Conservation (phyloP, 163 green algal species). For the Scenedesmus sp. region DNA sequence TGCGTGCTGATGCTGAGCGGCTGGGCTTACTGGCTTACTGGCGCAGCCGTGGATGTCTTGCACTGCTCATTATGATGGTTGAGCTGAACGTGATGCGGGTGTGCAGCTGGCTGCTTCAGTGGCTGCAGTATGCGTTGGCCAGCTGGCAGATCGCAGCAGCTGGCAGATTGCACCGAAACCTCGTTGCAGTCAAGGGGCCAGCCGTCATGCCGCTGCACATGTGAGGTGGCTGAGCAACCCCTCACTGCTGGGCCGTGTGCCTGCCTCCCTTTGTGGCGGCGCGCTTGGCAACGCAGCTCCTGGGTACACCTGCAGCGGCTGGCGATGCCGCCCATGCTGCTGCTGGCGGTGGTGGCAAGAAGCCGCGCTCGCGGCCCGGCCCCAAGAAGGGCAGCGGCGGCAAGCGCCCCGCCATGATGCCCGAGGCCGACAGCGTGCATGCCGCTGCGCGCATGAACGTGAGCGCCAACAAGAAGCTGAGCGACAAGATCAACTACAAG, state of each 20-base stretch:
- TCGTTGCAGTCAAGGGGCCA: too few species aligned
- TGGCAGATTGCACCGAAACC: too few species aligned
- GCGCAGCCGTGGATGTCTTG: too few species aligned
- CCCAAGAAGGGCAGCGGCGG: constrained; percentile 37
- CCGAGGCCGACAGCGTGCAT: constrained; percentile 57
- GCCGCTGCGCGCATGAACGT: constrained; percentile 67
- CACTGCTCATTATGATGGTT: too few species aligned
- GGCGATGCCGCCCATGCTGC: background rate
- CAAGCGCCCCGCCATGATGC: background rate
- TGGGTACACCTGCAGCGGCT: background rate
- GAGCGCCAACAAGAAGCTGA: constrained; percentile 61
- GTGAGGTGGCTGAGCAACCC: too few species aligned
- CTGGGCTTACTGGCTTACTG: too few species aligned
- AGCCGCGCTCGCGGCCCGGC: constrained; percentile 6
- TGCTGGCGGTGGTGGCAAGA: background rate
- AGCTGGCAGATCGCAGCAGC: too few species aligned
- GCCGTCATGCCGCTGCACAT: too few species aligned
- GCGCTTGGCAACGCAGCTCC: background rate
- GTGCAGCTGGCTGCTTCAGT: too few species aligned
- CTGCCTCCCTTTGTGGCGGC: background rate
- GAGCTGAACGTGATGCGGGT: too few species aligned
- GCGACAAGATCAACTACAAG: constrained; percentile 80
- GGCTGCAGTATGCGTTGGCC: too few species aligned
- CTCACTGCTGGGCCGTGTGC: background rate
- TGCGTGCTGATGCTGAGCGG: constrained; percentile 10